Evolutionary conservation across 2,329 filamentous ascomycete species (phyloP).

Genomic region (Hymenoscyphus repandus): DNA sequence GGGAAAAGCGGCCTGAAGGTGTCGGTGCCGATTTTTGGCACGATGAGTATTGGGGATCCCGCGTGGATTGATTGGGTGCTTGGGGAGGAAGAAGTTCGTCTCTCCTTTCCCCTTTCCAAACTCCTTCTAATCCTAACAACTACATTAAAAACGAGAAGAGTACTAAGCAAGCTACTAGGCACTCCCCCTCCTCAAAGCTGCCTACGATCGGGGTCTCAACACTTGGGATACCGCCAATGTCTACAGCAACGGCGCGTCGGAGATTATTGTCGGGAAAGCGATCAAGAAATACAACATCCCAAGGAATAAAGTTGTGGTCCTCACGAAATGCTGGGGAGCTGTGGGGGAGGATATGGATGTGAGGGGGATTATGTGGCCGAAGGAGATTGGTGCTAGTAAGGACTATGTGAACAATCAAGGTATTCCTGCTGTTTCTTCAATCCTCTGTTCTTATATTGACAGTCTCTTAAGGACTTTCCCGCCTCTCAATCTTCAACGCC

Average conservation of each 20-base stretch:
- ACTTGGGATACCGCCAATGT: conserved; percentile 45
- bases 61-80: conserved; percentile 51
- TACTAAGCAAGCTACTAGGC: conserved; percentile 19
- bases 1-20: conserved; percentile 58
- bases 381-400: conserved; percentile 38
- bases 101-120: not conserved
- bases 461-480: conserved; percentile 44
- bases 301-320: conserved; percentile 50
- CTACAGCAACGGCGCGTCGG: conserved; percentile 51
- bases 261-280: conserved; percentile 51
- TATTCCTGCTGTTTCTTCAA: conserved; percentile 17
- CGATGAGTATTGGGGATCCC: conserved; percentile 55
- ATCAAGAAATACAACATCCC: conserved; percentile 54
- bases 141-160: not conserved
- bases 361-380: conserved; percentile 28
- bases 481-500: conserved; percentile 61
- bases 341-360: conserved; percentile 40
- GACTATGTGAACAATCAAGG: conserved; percentile 43
- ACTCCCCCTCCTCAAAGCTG: conserved; percentile 56
- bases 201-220: conserved; percentile 58
- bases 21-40: conserved; percentile 58
- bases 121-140: not conserved
- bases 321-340: conserved; percentile 49
- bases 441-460: not conserved
- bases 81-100: conserved; percentile 47